These are phyloP conservation scores for Drosera capensis DNA, from an alignment of 148 eudicot species.

Conservation along the genomic window DNA sequence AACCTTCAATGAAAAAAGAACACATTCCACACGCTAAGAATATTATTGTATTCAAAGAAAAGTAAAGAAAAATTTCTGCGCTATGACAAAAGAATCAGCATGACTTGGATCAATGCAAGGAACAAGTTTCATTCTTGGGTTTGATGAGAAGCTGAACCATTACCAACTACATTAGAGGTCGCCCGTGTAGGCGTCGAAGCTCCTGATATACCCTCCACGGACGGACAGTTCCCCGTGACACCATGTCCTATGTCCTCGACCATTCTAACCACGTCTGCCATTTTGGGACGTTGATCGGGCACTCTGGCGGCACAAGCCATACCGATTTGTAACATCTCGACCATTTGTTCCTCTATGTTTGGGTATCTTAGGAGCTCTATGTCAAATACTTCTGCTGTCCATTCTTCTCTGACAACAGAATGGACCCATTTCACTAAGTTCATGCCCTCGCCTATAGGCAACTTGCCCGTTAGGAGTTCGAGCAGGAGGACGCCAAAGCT, in stretches of 20 bases:
- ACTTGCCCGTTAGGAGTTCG: slow-evolving; percentile 73
- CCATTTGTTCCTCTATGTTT: slow-evolving; percentile 74
- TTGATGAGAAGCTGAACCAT: too few species aligned
- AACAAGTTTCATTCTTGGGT: too few species aligned
- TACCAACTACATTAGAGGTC: too few species aligned
- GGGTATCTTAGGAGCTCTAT: slow-evolving; percentile 57
- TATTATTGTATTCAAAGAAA: too few species aligned
- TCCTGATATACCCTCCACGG: slow-evolving; percentile 18
- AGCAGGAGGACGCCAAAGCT: slow-evolving; percentile 77
- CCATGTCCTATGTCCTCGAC: slow-evolving; percentile 39
- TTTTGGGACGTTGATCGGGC: slow-evolving; percentile 64
- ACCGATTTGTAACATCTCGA: slow-evolving; percentile 72
- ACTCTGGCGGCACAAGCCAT: slow-evolving; percentile 51
- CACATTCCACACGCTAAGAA: too few species aligned
- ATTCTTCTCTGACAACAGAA: slow-evolving; percentile 68
- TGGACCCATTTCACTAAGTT: slow-evolving; percentile 78
- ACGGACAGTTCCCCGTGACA: slow-evolving; percentile 13
- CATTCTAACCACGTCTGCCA: slow-evolving; percentile 52
- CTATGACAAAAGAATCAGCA: too few species aligned
- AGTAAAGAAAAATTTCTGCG: too few species aligned
- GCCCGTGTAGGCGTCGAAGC: slow-evolving; percentile 43
- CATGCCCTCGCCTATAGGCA: slow-evolving; percentile 47
- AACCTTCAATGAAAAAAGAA: too few species aligned
- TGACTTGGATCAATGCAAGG: too few species aligned
- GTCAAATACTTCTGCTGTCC: slow-evolving; percentile 83